Percentiles rank a stretch among this genome's conserved stretches.
Evolutionary conservation across 1,284 basidiomycete genomes (phyloP).

Genomic region (Apiotrichum siamense): DNA sequence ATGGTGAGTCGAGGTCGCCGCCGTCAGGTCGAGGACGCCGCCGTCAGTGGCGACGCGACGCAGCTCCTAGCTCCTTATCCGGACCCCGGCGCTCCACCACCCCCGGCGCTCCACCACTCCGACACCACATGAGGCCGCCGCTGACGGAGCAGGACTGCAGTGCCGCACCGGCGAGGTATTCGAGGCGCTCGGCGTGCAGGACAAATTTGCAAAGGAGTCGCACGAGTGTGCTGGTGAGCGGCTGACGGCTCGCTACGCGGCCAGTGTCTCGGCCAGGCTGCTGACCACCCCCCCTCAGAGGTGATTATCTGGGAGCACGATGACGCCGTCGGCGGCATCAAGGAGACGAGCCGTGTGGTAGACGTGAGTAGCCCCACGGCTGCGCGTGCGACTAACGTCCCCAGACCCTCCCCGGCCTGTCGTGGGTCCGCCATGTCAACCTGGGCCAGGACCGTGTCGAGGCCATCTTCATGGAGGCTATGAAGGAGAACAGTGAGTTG

Average conservation of each 20-base stretch:
- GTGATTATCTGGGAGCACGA: conserved; percentile 30
- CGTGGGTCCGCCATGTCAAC: conserved; percentile 27
- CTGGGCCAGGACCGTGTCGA: conserved; percentile 35
- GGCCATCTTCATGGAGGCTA: conserved; percentile 31
- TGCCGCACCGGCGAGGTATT: conserved; percentile 38
- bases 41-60: background rate
- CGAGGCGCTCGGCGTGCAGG: conserved; percentile 25
- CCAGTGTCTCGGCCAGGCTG: too few species aligned
- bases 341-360: conserved; percentile 25
- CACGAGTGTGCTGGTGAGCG: conserved; percentile 21
- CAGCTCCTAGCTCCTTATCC: background rate
- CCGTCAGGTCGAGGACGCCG: background rate
- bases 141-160: conserved; percentile 10
- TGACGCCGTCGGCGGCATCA: conserved; percentile 17
- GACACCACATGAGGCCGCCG: too few species aligned
- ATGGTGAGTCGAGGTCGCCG: conserved; percentile 10
- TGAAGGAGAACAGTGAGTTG: conserved; percentile 25
- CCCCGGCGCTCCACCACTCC: background rate
- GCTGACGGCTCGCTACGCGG: too few species aligned
- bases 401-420: conserved; percentile 25
- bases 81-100: background rate
- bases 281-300: conserved; percentile 13
- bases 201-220: conserved; percentile 24
- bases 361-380: conserved; percentile 10
- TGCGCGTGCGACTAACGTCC: too few species aligned